Base-by-base conservation (phyloP, 208 protist species). In the Porcisia deanei region DNA sequence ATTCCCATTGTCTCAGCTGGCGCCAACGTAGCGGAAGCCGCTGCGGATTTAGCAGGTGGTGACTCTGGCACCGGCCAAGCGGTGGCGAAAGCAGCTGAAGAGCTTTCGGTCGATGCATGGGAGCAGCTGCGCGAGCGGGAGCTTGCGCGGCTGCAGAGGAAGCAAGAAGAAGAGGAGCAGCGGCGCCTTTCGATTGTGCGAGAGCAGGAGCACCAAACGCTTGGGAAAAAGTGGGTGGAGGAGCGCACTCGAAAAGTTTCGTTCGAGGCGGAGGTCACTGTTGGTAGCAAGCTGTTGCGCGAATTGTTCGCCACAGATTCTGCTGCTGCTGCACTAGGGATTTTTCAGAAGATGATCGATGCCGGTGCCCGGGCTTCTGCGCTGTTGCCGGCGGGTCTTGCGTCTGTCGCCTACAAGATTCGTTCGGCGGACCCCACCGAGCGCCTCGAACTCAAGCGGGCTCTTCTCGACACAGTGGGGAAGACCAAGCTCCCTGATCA, bases 111-210 rank as follows among this genome's bases (percentile, higher is more conserved):
- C 4, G 91, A 96, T 77, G 75, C 78, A 7, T 97, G 94, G 91
- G 91, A 96, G 81, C 81, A 88, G 61, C 94, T 96, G 74, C 90
- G 94, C 34, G 90, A 97, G 67, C 76, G 82, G 58, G 91, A 97
- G 78, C 72, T 97, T 57, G 86, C 87, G 52, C 80, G 88, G 22
- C 70, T 96, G 49, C 90, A 90, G 47, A 77, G 83, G 43, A 83
- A 77, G 66, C 88, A 91, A 60, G 83, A 91, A 49, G 88, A 88
- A 52, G 78, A 86, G 34, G 91, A 95, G 87, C 77, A 76, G 61
- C 75, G 82, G 45, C 71, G 85, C 41, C 77, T 91, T 1, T 76
- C 77, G 6, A 54, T 75, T 12, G 41, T 85, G 64, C 86, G 83
- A 22, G 89, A 88, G 41, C 82, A 86, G 63, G 87, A 94, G 76